These are phyloP conservation scores for Plasmopara viticola DNA, from an alignment of 352 stramenopile genomes.

Conservation along the genomic window DNA sequence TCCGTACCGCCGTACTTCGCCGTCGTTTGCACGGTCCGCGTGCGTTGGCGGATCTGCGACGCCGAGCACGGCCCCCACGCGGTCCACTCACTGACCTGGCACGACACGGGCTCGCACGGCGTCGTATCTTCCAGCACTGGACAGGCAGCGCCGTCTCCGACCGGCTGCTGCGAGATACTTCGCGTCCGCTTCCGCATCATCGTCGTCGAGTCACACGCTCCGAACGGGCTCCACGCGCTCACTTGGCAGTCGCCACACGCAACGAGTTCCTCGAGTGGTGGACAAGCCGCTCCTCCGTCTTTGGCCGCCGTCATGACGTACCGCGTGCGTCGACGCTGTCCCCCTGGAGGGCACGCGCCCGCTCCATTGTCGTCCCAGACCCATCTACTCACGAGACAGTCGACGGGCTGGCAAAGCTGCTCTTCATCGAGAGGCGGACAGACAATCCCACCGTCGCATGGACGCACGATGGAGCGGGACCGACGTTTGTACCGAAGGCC, in stretches of 20 bases:
- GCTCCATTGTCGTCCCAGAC: slow-evolving; percentile 38
- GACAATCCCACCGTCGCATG: slow-evolving; percentile 29
- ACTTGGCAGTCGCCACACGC: slow-evolving; percentile 50
- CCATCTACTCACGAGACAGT: slow-evolving; percentile 55
- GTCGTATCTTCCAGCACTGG: slow-evolving; percentile 31
- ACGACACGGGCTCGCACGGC: slow-evolving; percentile 43
- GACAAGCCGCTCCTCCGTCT: slow-evolving; percentile 33
- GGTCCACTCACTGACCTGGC: slow-evolving; percentile 47
- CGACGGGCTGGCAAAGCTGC: slow-evolving; percentile 42
- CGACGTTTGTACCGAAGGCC: slow-evolving; percentile 38
- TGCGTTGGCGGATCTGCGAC: slow-evolving; percentile 32
- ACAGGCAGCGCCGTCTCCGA: slow-evolving; percentile 46
- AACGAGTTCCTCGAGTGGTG: slow-evolving; percentile 21
- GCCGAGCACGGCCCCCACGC: slow-evolving; percentile 33
- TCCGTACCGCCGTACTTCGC: slow-evolving; percentile 39
- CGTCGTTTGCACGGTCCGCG: slow-evolving; percentile 33
- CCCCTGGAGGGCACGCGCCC: slow-evolving; percentile 23
- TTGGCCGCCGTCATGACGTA: slow-evolving; percentile 16
- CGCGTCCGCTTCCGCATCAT: slow-evolving; percentile 40
- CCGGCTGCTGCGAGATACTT: slow-evolving; percentile 35
- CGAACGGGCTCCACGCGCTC: slow-evolving; percentile 40
- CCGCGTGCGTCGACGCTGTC: slow-evolving; percentile 24
- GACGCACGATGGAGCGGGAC: slow-evolving; percentile 25
- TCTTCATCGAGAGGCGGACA: slow-evolving; percentile 48
- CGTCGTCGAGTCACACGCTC: slow-evolving; percentile 22